Evolutionary conservation across 352 stramenopile genomes (phyloP), one percentile per base, ranked within the genome.

Genomic region (Phytopythium mirpurense): DNA sequence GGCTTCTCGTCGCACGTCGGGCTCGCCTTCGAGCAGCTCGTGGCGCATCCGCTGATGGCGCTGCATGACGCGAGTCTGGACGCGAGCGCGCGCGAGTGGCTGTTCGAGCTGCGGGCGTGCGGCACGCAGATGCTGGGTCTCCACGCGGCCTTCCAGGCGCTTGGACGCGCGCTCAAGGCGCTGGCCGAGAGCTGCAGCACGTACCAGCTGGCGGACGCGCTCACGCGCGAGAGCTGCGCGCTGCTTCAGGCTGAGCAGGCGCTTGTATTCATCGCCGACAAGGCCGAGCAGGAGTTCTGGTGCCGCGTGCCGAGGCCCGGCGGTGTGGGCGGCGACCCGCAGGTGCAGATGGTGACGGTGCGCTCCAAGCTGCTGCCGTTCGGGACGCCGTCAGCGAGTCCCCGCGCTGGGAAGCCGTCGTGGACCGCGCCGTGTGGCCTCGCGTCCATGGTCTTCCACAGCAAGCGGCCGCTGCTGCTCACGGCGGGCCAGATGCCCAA

Each of bases 271-370:
- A 67, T 91, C 5, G 69, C 83, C 27, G 78, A 91, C 55, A 79
- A 79, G 18, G 67, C 77, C 5, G 72, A 89, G 54, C 73, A 89
- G 18, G 81, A 91, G 38, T 88, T 91, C 24, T 91, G 81, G 81
- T 88, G 81, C 27, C 78, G 81, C 18, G 54, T 86, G 16, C 67
- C 68, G 7, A 64, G 48, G n/a, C 43, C 23, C 34, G 35, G 21
- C 64, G 10, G 27, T 55, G 42, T 57, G 15, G 19, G 27, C 0
- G 34, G 12, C 24, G 26, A 47, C 2, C 41, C n/a, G 11, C 63
- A 63, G 26, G 23, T 48, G 15, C 60, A 55, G 29, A 60, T 72
- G 60, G 44, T 56, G 9, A 86, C 75, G 0, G 60, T 81, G 3
- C 70, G 75, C 11, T 86, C 70, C 7, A 62, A 58, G 12, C 58